Conservation (phyloP, 306 rosid species). For the Dryas drummondii region DNA sequence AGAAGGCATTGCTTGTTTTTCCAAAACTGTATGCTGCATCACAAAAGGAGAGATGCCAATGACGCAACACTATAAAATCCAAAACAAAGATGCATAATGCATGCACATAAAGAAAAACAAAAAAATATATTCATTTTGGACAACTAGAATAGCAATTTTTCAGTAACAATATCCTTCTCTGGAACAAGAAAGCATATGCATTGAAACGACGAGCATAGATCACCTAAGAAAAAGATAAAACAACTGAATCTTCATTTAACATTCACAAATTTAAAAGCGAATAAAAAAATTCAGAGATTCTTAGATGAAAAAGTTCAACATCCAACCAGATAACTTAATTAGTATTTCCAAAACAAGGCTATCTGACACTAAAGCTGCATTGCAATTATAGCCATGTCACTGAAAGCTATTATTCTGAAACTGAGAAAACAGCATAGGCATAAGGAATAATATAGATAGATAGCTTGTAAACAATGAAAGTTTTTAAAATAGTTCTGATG, state of each 20-base stretch:
- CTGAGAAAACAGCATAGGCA: background rate
- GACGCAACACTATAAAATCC: background rate
- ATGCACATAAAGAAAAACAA: background rate
- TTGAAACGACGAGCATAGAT: background rate
- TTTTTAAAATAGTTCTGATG: background rate
- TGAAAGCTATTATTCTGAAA: background rate
- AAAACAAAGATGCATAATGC: background rate
- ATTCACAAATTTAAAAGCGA: background rate
- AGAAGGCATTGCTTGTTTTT: conserved; percentile 37
- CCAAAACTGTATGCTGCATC: conserved; percentile 36
- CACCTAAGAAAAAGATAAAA: background rate
- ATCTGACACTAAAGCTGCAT: background rate
- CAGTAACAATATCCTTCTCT: background rate
- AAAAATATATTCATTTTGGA: background rate
- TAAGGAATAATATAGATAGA: background rate
- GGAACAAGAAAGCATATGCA: background rate
- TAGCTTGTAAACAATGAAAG: background rate
- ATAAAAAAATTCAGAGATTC: background rate
- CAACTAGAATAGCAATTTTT: background rate
- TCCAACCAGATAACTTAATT: background rate
- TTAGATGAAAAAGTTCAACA: background rate
- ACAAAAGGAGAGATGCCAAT: conserved; percentile 25
- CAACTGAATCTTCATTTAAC: background rate
- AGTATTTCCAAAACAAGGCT: conserved; percentile 1
- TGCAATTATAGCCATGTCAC: background rate